These are phyloP conservation scores for Eurotiales sp. DNA, from an alignment of 2,329 filamentous ascomycete genomes.

Conservation along the genomic window DNA sequence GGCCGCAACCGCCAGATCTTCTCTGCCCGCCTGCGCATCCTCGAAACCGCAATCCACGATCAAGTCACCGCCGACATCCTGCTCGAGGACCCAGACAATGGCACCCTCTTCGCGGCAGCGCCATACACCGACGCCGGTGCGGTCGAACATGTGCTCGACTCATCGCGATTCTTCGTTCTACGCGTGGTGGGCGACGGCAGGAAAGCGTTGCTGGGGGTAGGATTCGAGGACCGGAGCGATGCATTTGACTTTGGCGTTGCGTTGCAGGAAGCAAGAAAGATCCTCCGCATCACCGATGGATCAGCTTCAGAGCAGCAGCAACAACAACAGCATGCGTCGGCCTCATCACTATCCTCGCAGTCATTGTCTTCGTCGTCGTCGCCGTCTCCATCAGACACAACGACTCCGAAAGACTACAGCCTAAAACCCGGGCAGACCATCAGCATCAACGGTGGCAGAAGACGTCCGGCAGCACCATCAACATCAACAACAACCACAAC, in stretches of 20 bases:
- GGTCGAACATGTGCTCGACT: slow-evolving; percentile 76
- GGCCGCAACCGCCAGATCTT: slow-evolving; percentile 72
- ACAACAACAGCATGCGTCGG: slow-evolving; percentile 9
- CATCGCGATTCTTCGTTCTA: slow-evolving; percentile 78
- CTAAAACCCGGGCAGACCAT: slow-evolving; percentile 89
- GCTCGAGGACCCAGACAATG: slow-evolving; percentile 69
- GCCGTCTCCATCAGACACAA: neutral
- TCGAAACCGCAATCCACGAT: slow-evolving; percentile 66
- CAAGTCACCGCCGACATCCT: slow-evolving; percentile 70
- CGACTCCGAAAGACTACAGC: slow-evolving; percentile 63
- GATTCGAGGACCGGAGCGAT: slow-evolving; percentile 81
- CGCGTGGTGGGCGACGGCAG: slow-evolving; percentile 72
- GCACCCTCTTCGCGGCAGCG: slow-evolving; percentile 76
- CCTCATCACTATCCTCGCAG: neutral
- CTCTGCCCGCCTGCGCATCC: slow-evolving; percentile 72
- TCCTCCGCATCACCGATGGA: slow-evolving; percentile 57
- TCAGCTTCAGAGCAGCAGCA: neutral
- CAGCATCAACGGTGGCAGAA: slow-evolving; percentile 69
- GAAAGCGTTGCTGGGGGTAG: slow-evolving; percentile 77
- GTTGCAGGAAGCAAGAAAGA: slow-evolving; percentile 72
- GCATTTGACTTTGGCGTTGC: slow-evolving; percentile 82
- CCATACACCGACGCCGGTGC: slow-evolving; percentile 65
- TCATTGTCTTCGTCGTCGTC: neutral
- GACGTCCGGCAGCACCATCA: slow-evolving; percentile 30
- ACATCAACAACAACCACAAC: neutral